Conservation (phyloP, 2,329 filamentous ascomycete species). For the Gremmenia infestans region DNA sequence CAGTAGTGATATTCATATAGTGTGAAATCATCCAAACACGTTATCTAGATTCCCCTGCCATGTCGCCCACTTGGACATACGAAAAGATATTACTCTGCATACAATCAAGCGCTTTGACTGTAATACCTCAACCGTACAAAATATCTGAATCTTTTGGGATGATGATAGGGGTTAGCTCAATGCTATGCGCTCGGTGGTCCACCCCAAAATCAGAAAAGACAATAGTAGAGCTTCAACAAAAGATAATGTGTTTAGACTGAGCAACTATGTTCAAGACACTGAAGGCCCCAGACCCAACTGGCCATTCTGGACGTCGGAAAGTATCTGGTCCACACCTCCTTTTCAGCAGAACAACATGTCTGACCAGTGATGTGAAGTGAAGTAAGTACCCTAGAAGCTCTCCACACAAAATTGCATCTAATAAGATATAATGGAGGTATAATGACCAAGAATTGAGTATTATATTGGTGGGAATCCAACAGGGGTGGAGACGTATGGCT, state of each 20-base stretch:
- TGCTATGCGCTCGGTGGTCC: not conserved
- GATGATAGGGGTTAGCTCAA: not conserved
- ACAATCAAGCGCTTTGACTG: not conserved
- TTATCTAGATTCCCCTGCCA: not conserved
- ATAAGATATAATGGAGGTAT: not conserved
- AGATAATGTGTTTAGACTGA: not conserved
- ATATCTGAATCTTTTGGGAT: not conserved
- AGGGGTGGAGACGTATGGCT: not conserved
- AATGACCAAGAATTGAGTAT: not conserved
- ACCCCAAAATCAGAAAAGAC: no score
- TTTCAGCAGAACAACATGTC: not conserved
- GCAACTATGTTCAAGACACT: not conserved
- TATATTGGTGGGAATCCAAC: not conserved
- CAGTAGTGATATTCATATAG: slow-evolving; percentile 1
- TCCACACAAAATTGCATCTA: not conserved
- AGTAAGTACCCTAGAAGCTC: not conserved
- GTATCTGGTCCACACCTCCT: not conserved
- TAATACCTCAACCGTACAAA: not conserved
- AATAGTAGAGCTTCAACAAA: no score
- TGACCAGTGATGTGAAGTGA: not conserved
- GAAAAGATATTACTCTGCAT: not conserved
- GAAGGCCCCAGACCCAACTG: not conserved
- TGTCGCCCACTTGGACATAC: not conserved
- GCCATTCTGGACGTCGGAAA: not conserved
- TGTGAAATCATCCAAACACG: not conserved